Evolutionary conservation across 202 grass and related monocot species (phyloP).

Genomic region (Schoenoplectus triqueter): DNA sequence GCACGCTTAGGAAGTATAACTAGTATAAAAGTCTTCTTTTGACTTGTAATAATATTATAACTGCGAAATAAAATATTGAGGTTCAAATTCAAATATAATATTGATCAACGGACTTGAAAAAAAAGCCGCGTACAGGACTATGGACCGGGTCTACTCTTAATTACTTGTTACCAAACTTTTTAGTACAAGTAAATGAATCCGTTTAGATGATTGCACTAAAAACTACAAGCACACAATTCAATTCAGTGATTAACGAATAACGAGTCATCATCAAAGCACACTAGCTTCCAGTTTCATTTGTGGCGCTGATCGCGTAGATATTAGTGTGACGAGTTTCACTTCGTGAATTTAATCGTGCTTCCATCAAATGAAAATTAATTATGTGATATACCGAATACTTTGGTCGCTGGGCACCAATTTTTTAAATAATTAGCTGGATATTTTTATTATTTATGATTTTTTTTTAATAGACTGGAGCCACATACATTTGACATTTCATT

Average conservation of each 20-base stretch:
- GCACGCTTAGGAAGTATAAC: not conserved
- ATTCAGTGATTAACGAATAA: not conserved
- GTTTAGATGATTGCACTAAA: slow-evolving; percentile 4
- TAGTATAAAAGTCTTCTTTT: not conserved
- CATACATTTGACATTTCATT: too few species aligned
- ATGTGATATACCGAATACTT: too few species aligned
- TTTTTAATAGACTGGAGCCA: too few species aligned
- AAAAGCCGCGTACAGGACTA: not conserved
- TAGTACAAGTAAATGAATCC: slow-evolving; percentile 27
- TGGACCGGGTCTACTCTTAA: not conserved
- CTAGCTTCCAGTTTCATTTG: not conserved
- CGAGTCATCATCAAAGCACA: not conserved
- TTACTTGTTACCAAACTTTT: not conserved
- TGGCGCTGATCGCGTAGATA: not conserved
- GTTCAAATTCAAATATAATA: not conserved
- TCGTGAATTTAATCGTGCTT: not conserved
- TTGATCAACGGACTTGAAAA: not conserved
- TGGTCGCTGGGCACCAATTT: too few species aligned
- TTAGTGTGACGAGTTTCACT: not conserved
- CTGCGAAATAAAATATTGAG: not conserved
- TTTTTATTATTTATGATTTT: too few species aligned
- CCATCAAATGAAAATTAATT: not conserved
- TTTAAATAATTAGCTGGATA: too few species aligned
- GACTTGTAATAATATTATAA: not conserved
- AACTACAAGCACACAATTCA: not conserved